A percentile compares a stretch with the other conserved stretches of the same genome.
phyloP scores from a whole-genome alignment of 257 asterid genomes.

The Penstemon davidsonii region DNA sequence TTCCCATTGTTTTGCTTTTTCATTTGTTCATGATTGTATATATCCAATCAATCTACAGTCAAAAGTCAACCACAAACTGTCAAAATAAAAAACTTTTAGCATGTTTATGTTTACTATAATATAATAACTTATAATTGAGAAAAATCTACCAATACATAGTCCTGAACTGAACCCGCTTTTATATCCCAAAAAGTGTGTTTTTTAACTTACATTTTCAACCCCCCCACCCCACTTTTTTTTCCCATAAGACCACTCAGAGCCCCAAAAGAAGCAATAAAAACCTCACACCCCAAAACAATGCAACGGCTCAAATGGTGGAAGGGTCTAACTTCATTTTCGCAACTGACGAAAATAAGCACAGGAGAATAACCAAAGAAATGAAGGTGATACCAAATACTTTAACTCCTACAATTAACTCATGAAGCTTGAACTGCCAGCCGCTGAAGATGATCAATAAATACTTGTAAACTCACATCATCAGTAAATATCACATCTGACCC shows the following conservation, averaged over 20 bases:
- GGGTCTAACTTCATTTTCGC: slow-evolving; percentile 24
- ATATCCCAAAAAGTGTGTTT: slow-evolving; percentile 28
- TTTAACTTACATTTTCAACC: slow-evolving; percentile 37
- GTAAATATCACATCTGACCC: slow-evolving; percentile 93
- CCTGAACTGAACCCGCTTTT: slow-evolving; percentile 29
- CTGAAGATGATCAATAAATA: slow-evolving; percentile 91
- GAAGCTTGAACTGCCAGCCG: slow-evolving; percentile 93
- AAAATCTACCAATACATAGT: slow-evolving; percentile 15
- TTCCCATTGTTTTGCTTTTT: no score
- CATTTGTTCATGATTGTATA: no score
- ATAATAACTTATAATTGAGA: slow-evolving; percentile 19
- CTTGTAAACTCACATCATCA: slow-evolving; percentile 92
- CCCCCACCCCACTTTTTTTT: slow-evolving; percentile 16
- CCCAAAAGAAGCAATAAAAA: slow-evolving; percentile 25
- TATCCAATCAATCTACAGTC: no score
- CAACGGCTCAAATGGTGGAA: slow-evolving; percentile 25
- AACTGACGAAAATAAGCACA: slow-evolving; percentile 23
- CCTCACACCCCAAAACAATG: slow-evolving; percentile 25
- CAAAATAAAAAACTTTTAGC: no score
- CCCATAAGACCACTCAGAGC: slow-evolving; percentile 20
- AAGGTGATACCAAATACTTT: slow-evolving; percentile 16
- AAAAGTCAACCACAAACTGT: no score
- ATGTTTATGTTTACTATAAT: not conserved
- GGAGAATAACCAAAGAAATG: slow-evolving; percentile 23
- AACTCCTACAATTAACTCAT: slow-evolving; percentile 33